Base-by-base conservation (phyloP, 208 protist species). In the Leishmania amazonensis region DNA sequence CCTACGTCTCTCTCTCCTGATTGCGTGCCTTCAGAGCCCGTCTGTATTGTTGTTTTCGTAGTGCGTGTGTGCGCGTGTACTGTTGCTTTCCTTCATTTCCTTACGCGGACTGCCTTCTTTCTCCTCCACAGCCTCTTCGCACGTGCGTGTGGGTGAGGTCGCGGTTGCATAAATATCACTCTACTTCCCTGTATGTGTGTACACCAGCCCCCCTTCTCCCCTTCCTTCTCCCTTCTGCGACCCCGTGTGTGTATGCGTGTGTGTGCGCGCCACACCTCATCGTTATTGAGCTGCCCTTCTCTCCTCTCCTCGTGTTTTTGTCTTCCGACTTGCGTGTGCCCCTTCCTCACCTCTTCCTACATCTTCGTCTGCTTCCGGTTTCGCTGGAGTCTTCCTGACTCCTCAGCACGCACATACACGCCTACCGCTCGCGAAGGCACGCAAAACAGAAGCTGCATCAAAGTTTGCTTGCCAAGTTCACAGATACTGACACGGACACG, bases 211-310 rank as follows among this genome's bases (percentile, higher is more conserved):
- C 75, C 42, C 64, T 9, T 42, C 19, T 58, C 31, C 28, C 49
- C 42, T 49, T 74, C 31, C 57, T 70, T 84, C 65, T 49, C 68
- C 24, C 13, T 75, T 74, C 49, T 15, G 28, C 53, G 76, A 31
- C 51, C 70, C 11, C 19, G n/a, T 65, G 45, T 57, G 11, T 76
- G 35, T 51, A 6, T 73, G 19, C 28, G 67, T n/a, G 67, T 28
- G 40, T 73, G 40, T 5, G 40, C 9, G 35, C 65, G 31, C 31
- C 31, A 35, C 31, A 49, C 68, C 38, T 2, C 71, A 42, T 58
- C 31, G 24, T 75, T 73, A 73, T 49, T 51, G 40, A 21, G 6
- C 21, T 40, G 9, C 47, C 45, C 49, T 45, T 38, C 31, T 75
- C 49, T 58, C 5, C 13, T 40, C 15, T 75, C 15, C 38, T 19